Conservation (phyloP, 129 eudicot genomes). For the Tagetes patula region DNA sequence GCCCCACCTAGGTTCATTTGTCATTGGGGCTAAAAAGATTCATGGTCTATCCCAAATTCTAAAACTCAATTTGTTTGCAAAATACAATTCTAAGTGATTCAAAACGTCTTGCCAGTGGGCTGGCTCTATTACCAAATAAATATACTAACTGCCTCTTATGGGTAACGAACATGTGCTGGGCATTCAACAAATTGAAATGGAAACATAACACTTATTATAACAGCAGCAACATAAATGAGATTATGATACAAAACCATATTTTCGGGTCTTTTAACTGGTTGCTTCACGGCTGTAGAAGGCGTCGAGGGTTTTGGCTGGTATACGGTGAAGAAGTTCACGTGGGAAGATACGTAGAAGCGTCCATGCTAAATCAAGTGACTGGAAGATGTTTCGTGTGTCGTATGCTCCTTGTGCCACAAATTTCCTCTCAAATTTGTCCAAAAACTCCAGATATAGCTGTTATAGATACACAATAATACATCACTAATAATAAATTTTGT, state of each 20-base stretch:
- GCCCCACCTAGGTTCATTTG: too few relatives aligned
- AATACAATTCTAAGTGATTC: neutral
- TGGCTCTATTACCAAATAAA: slow-evolving; percentile 14
- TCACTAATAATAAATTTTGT: neutral
- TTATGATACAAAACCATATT: slow-evolving; percentile 22
- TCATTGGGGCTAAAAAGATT: too few relatives aligned
- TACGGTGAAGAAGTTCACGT: slow-evolving; percentile 97
- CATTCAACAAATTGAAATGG: slow-evolving; percentile 20
- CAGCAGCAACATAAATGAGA: neutral
- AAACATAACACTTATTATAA: slow-evolving; percentile 27
- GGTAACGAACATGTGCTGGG: slow-evolving; percentile 22
- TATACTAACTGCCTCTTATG: slow-evolving; percentile 35
- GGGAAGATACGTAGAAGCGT: slow-evolving; percentile 94
- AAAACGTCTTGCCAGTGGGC: slow-evolving; percentile 9
- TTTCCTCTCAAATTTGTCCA: slow-evolving; percentile 98
- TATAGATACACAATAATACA: slow-evolving; percentile 6
- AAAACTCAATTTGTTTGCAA: slow-evolving; percentile 5
- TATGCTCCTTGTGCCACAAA: slow-evolving; percentile 97
- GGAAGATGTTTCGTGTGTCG: slow-evolving; percentile 95
- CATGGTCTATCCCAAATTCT: neutral
- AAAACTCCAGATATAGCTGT: slow-evolving; percentile 87
- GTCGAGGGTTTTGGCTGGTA: slow-evolving; percentile 97
- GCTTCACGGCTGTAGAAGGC: slow-evolving; percentile 90
- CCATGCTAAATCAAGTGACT: slow-evolving; percentile 97
- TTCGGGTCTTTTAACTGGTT: slow-evolving; percentile 28